Evolutionary conservation across 768 basidiomycete species (phyloP).

Genomic region (Boletellus ananas): DNA sequence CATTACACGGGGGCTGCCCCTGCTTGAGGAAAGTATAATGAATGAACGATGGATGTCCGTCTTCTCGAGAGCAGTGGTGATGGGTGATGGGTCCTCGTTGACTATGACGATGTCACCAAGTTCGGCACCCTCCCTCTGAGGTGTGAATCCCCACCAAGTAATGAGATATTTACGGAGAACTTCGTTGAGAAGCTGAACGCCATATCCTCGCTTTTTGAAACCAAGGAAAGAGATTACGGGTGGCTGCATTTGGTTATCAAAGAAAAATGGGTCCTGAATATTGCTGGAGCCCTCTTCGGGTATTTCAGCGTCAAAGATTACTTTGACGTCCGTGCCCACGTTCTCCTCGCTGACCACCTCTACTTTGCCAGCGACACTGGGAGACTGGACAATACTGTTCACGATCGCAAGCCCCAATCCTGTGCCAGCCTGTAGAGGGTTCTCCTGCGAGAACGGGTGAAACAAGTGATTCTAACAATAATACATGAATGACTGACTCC

Average conservation of each 20-base stretch:
- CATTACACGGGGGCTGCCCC: constrained; percentile 63
- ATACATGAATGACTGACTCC: not conserved
- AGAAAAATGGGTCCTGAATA: constrained; percentile 46
- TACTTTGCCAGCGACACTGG: constrained; percentile 84
- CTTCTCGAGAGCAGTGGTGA: constrained; percentile 54
- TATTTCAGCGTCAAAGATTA: constrained; percentile 73
- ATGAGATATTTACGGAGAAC: constrained; percentile 64
- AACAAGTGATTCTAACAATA: constrained; percentile 78
- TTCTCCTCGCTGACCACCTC: constrained; percentile 93
- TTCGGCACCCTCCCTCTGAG: constrained; percentile 37
- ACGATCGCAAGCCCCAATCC: constrained; percentile 95
- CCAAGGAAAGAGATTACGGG: constrained; percentile 66
- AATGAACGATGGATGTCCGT: constrained; percentile 62
- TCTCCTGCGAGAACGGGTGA: constrained; percentile 97
- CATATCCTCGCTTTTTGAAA: constrained; percentile 62
- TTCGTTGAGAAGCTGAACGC: constrained; percentile 61
- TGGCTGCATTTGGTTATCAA: constrained; percentile 37
- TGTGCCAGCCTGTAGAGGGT: constrained; percentile 88
- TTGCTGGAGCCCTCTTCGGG: constrained; percentile 37
- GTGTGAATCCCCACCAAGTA: constrained; percentile 73
- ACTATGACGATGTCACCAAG: constrained; percentile 72
- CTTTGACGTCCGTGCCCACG: constrained; percentile 86
- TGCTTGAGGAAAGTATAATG: constrained; percentile 68
- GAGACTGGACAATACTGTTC: constrained; percentile 84
- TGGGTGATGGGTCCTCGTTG: constrained; percentile 68